Base-by-base conservation (phyloP, 495 filamentous ascomycete genomes). In the Neurospora sp. region DNA sequence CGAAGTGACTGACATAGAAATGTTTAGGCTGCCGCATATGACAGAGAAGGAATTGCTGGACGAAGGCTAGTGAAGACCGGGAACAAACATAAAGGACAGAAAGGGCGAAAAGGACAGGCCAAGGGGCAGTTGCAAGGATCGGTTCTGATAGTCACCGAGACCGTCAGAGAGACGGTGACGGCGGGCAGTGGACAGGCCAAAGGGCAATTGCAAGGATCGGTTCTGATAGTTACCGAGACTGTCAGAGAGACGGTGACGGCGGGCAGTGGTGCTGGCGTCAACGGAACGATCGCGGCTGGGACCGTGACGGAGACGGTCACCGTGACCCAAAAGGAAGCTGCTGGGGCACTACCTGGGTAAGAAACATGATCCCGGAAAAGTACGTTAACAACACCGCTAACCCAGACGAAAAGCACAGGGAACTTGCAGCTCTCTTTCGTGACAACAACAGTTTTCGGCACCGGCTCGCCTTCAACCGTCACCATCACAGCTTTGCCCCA, bases 401-500 rank as follows among this genome's bases (percentile, higher is more conserved):
- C 53, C 5, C 2, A 9, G 3, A 61, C 53, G 7, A 68, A 39
- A 6, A 70, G 73, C 41, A 42, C 68, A 6, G 73, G 73, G 5
- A 68, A 70, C 40, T 69, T 75, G 22, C 81, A 83, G 73, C 74
- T 83, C 5, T 82, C 82, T 4, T 80, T 83, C 73, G 35, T 83
- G 12, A 84, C 82, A 27, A 80, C 75, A n/a, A 83, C 81, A 18
- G 75, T 82, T 38, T 81, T 79, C 71, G 78, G 53, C 8, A 78
- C 78, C 35, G 83, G 81, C 69, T 20, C 70, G 27, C 75, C 76
- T 38, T 76, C 78, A 10, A 84, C 83, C 12, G 77, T 82, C 40
- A 85, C 83, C 61, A 77, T 83, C 73, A 85, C 83, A 3, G 82
- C 81, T 1, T 75, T 82, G 22, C 80, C 81, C 16, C 78, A 78